Conservation (phyloP, 345 rosid species). For the Arabidopsis arenosa region DNA sequence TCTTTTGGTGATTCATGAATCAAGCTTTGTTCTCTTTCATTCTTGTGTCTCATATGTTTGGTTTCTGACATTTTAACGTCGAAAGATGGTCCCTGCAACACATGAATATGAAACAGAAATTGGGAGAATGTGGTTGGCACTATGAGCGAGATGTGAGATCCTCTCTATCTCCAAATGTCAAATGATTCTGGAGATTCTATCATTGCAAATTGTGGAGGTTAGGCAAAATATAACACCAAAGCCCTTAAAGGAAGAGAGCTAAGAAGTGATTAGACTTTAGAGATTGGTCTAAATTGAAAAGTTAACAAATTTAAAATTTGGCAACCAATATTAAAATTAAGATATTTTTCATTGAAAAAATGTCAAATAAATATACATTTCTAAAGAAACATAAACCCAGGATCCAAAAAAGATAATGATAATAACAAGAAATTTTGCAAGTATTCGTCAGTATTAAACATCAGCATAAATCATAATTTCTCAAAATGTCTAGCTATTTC, state of each 20-base stretch:
- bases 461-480: neutral
- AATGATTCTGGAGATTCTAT: neutral
- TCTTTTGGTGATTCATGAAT: slow-evolving; percentile 27
- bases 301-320: neutral
- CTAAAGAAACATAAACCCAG: neutral
- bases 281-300: neutral
- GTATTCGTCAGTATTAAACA: neutral
- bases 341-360: neutral
- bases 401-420: neutral
- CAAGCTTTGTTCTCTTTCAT: neutral
- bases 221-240: neutral
- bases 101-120: slow-evolving; percentile 1
- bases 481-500: neutral
- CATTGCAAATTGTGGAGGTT: slow-evolving; percentile 10
- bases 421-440: neutral
- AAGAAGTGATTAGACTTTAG: neutral
- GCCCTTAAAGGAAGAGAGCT: neutral
- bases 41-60: neutral
- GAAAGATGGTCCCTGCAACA: neutral
- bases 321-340: neutral
- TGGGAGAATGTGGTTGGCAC: neutral
- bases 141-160: slow-evolving; percentile 10
- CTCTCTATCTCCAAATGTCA: slow-evolving; percentile 1
- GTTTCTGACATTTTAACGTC: slow-evolving; percentile 5
- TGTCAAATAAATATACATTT: neutral